Evolutionary conservation across 768 basidiomycete genomes (phyloP).

Genomic region (Dioszegia crocea): DNA sequence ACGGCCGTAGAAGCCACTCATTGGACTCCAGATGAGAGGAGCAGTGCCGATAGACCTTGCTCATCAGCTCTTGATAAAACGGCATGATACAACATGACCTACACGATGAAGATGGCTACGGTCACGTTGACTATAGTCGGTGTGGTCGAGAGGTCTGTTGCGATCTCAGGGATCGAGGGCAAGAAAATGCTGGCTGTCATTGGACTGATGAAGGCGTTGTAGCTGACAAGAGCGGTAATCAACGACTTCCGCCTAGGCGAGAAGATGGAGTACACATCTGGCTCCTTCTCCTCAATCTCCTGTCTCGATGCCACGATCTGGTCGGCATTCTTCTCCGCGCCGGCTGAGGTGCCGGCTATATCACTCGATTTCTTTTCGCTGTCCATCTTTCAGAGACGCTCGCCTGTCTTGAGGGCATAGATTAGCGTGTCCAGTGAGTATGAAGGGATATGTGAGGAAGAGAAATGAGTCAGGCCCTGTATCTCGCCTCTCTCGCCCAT

Average conservation of each 20-base stretch:
- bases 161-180: constrained; percentile 70
- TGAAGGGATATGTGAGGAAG: too few relatives aligned
- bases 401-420: too few relatives aligned
- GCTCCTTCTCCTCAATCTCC: neutral
- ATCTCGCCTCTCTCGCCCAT: too few relatives aligned
- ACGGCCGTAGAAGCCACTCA: constrained; percentile 61
- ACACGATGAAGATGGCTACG: constrained; percentile 56
- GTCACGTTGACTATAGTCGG: constrained; percentile 61
- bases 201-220: constrained; percentile 62
- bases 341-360: too few relatives aligned
- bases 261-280: constrained; percentile 61
- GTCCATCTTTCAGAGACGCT: too few relatives aligned
- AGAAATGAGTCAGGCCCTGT: too few relatives aligned
- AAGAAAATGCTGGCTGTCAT: constrained; percentile 62
- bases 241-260: constrained; percentile 54
- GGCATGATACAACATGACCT: constrained; percentile 32
- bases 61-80: too few relatives aligned
- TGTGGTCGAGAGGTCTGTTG: constrained; percentile 61
- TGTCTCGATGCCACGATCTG: neutral
- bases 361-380: too few relatives aligned
- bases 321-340: neutral
- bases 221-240: constrained; percentile 61
- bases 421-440: too few relatives aligned
- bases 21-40: constrained; percentile 56
- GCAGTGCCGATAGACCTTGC: constrained; percentile 52